A percentile compares a stretch with the other conserved stretches of the same genome.
phyloP scores from a whole-genome alignment of 2,329 filamentous ascomycete species.

The Diaporthe sp. region DNA sequence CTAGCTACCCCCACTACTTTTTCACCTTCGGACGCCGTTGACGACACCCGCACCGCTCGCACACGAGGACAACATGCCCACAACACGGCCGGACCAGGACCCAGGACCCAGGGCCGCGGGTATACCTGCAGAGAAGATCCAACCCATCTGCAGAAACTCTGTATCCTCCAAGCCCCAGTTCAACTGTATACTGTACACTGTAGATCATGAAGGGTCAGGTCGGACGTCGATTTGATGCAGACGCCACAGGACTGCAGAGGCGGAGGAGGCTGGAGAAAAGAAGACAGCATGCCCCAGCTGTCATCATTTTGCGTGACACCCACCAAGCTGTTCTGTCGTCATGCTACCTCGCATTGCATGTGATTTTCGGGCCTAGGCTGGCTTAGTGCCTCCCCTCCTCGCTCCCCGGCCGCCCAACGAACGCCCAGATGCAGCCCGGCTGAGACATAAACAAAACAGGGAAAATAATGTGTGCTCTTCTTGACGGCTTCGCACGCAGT shows the following conservation, averaged over 20 bases:
- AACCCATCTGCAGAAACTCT: neutral
- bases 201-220: neutral
- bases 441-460: conserved; percentile 30
- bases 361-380: conserved; percentile 32
- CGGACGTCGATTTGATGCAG: neutral
- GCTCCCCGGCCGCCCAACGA: conserved; percentile 13
- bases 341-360: conserved; percentile 27
- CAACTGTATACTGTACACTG: neutral
- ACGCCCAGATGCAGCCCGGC: conserved; percentile 1
- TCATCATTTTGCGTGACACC: conserved; percentile 36
- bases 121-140: neutral
- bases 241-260: neutral
- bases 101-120: neutral
- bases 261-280: conserved; percentile 10
- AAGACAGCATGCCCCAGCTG: neutral
- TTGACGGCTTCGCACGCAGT: neutral
- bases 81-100: neutral
- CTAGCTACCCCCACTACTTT: neutral
- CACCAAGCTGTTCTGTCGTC: conserved; percentile 27
- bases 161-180: neutral
- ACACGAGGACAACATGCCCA: neutral
- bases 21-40: conserved; percentile 3
- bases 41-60: neutral
- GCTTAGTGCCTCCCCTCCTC: neutral
- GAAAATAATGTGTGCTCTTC: neutral